phyloP scores from a whole-genome alignment of 2,329 filamentous ascomycete species.

The Colletotrichum caudatum region DNA sequence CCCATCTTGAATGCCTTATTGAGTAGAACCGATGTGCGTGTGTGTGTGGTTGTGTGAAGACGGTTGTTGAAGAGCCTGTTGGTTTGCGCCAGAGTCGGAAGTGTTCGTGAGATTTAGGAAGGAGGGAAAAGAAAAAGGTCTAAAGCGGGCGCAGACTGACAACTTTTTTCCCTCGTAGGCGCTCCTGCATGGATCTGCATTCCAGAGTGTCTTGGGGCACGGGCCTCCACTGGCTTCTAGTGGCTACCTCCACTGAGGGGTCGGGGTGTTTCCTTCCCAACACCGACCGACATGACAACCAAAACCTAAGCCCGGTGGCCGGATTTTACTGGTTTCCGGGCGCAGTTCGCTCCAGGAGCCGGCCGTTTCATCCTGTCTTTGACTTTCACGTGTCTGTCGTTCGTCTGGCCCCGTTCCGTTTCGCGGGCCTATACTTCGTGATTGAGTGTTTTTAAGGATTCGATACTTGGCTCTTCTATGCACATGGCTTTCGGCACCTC shows the following conservation, averaged over 20 bases:
- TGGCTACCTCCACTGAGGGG: conserved; percentile 30
- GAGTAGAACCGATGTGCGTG: not conserved
- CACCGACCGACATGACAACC: not conserved
- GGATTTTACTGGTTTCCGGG: conserved; percentile 17
- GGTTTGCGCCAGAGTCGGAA: conserved; percentile 1
- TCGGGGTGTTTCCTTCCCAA: conserved; percentile 7
- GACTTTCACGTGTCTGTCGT: conserved; percentile 23
- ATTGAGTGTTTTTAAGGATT: not conserved
- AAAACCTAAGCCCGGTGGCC: not conserved
- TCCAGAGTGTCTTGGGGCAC: conserved; percentile 27
- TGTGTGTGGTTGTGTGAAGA: not conserved
- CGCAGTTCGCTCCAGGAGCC: not conserved
- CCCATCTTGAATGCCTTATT: conserved; percentile 34
- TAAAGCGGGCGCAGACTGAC: conserved; percentile 23
- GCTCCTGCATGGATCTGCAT: conserved; percentile 35
- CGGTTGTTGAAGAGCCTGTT: not conserved
- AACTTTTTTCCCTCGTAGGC: conserved; percentile 25
- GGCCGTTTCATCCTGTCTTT: conserved; percentile 24
- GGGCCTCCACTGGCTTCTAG: conserved; percentile 4
- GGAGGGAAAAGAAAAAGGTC: not conserved
- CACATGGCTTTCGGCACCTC: not conserved
- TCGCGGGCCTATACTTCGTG: conserved; percentile 1
- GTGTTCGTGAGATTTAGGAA: conserved; percentile 13
- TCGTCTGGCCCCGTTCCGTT: conserved; percentile 3
- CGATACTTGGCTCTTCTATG: not conserved